Conservation (phyloP, 305 asterid species). For the Fraxinus dipetala region DNA sequence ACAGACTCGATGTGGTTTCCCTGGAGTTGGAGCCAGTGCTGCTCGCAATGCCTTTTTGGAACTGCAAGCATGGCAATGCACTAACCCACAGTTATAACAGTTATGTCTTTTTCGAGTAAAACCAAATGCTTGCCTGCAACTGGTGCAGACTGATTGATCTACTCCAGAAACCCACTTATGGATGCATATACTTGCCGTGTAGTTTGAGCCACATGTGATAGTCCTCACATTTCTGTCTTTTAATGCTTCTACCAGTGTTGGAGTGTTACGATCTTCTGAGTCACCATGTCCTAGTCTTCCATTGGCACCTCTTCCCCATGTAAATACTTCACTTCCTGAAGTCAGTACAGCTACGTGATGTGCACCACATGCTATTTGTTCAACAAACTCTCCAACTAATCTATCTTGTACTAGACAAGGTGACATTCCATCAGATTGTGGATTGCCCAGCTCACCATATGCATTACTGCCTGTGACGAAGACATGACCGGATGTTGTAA, state of each 20-base stretch:
- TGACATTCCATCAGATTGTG: slow-evolving; percentile 61
- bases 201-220: slow-evolving; percentile 78
- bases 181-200: slow-evolving; percentile 71
- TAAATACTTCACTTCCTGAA: slow-evolving; percentile 68
- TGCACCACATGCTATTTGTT: slow-evolving; percentile 73
- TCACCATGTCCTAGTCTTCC: slow-evolving; percentile 94
- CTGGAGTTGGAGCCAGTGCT: slow-evolving; percentile 87
- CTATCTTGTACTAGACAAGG: slow-evolving; percentile 76
- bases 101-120: slow-evolving; percentile 85
- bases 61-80: slow-evolving; percentile 87
- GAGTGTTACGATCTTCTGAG: slow-evolving; percentile 57
- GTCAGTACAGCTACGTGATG: slow-evolving; percentile 76
- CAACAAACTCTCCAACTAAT: slow-evolving; percentile 82
- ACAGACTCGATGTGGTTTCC: slow-evolving; percentile 90
- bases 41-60: slow-evolving; percentile 81
- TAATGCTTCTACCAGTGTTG: slow-evolving; percentile 75
- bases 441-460: slow-evolving; percentile 75
- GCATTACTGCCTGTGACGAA: slow-evolving; percentile 71
- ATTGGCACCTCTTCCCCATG: slow-evolving; percentile 88
- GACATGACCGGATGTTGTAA: slow-evolving; percentile 83
- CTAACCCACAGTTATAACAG: slow-evolving; percentile 86
- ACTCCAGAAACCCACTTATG: slow-evolving; percentile 90
- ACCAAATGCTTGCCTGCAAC: slow-evolving; percentile 83
- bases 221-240: slow-evolving; percentile 76
- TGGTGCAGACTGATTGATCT: slow-evolving; percentile 80